These are phyloP conservation scores for Dioscorea dumetorum DNA, from an alignment of 106 monocot species.

Conservation along the genomic window DNA sequence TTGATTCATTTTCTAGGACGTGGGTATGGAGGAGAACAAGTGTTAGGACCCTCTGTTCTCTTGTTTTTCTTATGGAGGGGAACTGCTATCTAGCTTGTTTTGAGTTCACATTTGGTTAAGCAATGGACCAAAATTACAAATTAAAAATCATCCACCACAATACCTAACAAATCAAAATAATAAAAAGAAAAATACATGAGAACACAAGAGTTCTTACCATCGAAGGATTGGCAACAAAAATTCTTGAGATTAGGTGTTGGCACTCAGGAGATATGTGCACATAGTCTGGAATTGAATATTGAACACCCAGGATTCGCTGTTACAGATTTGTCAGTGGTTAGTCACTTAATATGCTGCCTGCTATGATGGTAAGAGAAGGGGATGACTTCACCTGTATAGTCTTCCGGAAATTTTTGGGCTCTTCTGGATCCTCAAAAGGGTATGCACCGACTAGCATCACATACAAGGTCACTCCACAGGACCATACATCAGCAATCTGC, in stretches of 20 bases:
- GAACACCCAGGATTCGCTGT: slow-evolving; percentile 68
- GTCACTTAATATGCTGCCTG: not conserved
- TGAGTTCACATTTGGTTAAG: too few relatives aligned
- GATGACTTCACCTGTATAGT: slow-evolving; percentile 51
- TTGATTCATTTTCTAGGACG: too few relatives aligned
- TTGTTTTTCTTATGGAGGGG: too few relatives aligned
- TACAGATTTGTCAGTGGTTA: slow-evolving; percentile 1
- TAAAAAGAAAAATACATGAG: too few relatives aligned
- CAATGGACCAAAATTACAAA: too few relatives aligned
- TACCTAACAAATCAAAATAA: too few relatives aligned
- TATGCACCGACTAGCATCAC: slow-evolving; percentile 80
- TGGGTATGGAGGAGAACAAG: too few relatives aligned
- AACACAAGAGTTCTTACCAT: not conserved
- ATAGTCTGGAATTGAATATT: slow-evolving; percentile 18
- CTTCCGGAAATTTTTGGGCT: slow-evolving; percentile 63
- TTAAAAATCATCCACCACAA: too few relatives aligned
- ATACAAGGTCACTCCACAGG: slow-evolving; percentile 76
- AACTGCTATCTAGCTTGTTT: too few relatives aligned
- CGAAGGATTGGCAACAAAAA: slow-evolving; percentile 13
- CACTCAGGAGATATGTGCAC: slow-evolving; percentile 12
- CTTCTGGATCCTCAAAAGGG: slow-evolving; percentile 77
- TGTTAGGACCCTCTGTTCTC: too few relatives aligned
- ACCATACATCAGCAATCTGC: slow-evolving; percentile 82
- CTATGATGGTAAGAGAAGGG: not conserved
- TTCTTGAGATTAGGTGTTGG: slow-evolving; percentile 10